These are phyloP conservation scores for Staphylotrichum tortipilum DNA, from an alignment of 495 filamentous ascomycete genomes.

Conservation along the genomic window DNA sequence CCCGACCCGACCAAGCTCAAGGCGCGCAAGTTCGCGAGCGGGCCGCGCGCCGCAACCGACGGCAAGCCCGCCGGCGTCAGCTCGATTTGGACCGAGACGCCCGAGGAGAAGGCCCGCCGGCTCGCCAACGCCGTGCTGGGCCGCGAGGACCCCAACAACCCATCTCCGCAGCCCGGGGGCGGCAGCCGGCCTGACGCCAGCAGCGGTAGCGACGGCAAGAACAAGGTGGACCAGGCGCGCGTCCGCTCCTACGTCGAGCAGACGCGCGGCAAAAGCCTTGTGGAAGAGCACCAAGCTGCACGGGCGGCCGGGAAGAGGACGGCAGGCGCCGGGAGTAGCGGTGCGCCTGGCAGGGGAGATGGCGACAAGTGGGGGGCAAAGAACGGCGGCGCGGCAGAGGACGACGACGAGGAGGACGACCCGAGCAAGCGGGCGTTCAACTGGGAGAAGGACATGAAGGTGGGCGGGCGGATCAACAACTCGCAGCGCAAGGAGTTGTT, in stretches of 20 bases:
- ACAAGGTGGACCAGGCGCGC: conserved; percentile 15
- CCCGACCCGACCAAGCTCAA: conserved; percentile 74
- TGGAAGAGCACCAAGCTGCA: conserved; percentile 49
- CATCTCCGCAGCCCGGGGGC: neutral
- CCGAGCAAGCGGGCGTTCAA: conserved; percentile 85
- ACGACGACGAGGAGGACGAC: conserved; percentile 70
- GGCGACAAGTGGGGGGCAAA: conserved; percentile 1
- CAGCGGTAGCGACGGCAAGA: neutral
- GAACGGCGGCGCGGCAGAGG: conserved; percentile 33
- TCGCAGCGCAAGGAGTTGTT: conserved; percentile 71
- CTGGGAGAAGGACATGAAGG: conserved; percentile 86
- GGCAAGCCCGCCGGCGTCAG: conserved; percentile 43
- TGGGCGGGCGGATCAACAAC: conserved; percentile 62
- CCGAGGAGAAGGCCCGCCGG: conserved; percentile 74
- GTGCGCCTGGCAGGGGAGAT: neutral
- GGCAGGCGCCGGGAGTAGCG: neutral
- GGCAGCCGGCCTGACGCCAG: neutral
- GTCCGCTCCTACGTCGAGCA: conserved; percentile 34
- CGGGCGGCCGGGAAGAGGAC: conserved; percentile 6
- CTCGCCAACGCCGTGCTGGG: conserved; percentile 83
- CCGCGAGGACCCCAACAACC: conserved; percentile 32
- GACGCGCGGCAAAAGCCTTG: conserved; percentile 53
- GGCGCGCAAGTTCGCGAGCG: conserved; percentile 64
- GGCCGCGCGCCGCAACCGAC: conserved; percentile 22
- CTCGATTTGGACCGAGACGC: conserved; percentile 84